Base-by-base conservation (phyloP, 140 eudicot species). In the Ambrosia hybrid region DNA sequence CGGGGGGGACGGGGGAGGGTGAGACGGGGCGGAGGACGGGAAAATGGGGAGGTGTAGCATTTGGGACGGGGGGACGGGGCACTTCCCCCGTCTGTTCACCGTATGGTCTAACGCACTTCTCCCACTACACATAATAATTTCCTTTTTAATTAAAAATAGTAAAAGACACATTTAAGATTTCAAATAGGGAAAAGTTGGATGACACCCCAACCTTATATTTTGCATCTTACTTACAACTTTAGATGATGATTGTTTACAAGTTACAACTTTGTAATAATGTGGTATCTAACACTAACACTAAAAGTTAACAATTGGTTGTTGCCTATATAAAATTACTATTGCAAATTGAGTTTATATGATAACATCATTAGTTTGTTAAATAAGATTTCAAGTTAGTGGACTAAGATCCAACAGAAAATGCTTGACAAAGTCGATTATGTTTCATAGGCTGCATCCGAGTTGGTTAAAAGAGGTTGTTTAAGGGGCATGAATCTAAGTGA, bases 71-170 rank as follows among this genome's bases (percentile, higher is more conserved):
- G n/a, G n/a, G n/a, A n/a, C n/a, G n/a, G n/a, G n/a, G n/a, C n/a
- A n/a, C n/a, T n/a, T n/a, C n/a, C n/a, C n/a, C n/a, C n/a, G n/a
- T n/a, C n/a, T n/a, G n/a, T n/a, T n/a, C n/a, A n/a, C n/a, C n/a
- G n/a, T n/a, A n/a, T n/a, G n/a, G n/a, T n/a, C n/a, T n/a, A 75
- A 75, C 74, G 67, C 80, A 76, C 69, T 67, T 33, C 74, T 76
- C 74, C 80, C 58, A 76, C 80, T 34, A 67, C 4, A 53, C 71
- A 69, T 76, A 14, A 76, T 76, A 49, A 76, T 69, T 60, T 69
- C 13, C 68, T 49, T 76, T 76, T 69, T n/a, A 36, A 11, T 57
- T 4, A 69, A 51, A 67, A 65, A 21, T 21, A 21, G 30, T 21
- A 21, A 21, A 21, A 21, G 30, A 1, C 30, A 21, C 30, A 21